Conservation (phyloP, 164 flowering plant species). For the Warburgia ugandensis region DNA sequence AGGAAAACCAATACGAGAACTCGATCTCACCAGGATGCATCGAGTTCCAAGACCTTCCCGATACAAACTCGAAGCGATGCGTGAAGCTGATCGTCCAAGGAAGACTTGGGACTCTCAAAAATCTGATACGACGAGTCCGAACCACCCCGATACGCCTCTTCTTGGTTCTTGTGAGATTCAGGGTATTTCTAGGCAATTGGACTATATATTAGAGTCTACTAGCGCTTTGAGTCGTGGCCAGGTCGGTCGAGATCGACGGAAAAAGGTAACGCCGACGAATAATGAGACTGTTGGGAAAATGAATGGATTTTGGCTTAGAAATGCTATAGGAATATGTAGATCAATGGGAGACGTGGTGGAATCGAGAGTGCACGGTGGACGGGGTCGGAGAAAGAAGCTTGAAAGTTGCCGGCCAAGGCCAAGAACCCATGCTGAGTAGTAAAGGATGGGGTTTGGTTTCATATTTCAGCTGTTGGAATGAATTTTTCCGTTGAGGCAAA, state of each 20-base stretch:
- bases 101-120: background rate
- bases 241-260: background rate
- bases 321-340: constrained; percentile 24
- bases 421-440: background rate
- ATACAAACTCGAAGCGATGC: constrained; percentile 43
- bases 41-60: constrained; percentile 30
- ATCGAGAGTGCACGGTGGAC: constrained; percentile 7
- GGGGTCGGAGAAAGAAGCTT: constrained; percentile 3
- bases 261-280: background rate
- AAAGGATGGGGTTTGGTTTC: too few relatives aligned
- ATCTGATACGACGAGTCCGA: constrained; percentile 2
- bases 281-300: constrained; percentile 6
- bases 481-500: too few relatives aligned
- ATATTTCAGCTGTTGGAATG: too few relatives aligned
- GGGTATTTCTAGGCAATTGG: constrained; percentile 36
- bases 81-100: background rate
- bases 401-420: background rate
- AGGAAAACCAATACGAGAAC: constrained; percentile 24
- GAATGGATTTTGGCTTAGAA: constrained; percentile 23
- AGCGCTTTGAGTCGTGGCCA: background rate
- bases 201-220: constrained; percentile 22
- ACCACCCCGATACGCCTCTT: constrained; percentile 21
- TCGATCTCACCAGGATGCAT: constrained; percentile 13
- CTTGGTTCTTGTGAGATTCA: constrained; percentile 45
- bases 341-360: constrained; percentile 27